Evolutionary conservation across 495 filamentous ascomycete species (phyloP).

Genomic region (Cladorrhinum samala): DNA sequence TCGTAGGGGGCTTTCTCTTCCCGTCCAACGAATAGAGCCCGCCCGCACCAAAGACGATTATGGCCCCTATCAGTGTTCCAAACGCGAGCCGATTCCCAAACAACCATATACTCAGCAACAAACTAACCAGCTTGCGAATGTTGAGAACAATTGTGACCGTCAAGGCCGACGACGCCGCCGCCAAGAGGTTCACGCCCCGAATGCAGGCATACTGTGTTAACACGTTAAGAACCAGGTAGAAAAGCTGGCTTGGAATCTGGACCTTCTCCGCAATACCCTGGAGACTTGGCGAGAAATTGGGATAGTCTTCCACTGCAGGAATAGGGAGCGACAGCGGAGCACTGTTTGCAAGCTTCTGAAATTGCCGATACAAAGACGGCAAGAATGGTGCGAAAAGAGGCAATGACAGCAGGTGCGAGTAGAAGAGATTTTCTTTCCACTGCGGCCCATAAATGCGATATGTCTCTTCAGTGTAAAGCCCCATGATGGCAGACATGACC

Average conservation of each 20-base stretch:
- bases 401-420: constrained; percentile 74
- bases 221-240: constrained; percentile 71
- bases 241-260: constrained; percentile 61
- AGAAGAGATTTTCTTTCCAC: constrained; percentile 97
- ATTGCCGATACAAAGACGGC: constrained; percentile 44
- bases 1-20: constrained; percentile 28
- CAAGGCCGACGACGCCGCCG: constrained; percentile 76
- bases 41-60: constrained; percentile 80
- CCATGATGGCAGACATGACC: constrained; percentile 86
- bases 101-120: constrained; percentile 83
- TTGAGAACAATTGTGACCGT: constrained; percentile 96
- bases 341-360: constrained; percentile 45
- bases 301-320: constrained; percentile 22
- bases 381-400: constrained; percentile 58
- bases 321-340: constrained; percentile 39
- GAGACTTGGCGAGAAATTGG: constrained; percentile 19
- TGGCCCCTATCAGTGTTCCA: constrained; percentile 73
- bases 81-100: constrained; percentile 77
- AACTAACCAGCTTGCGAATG: constrained; percentile 86
- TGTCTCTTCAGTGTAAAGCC: constrained; percentile 84
- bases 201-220: constrained; percentile 93
- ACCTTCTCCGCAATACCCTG: constrained; percentile 33
- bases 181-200: constrained; percentile 86
- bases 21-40: constrained; percentile 81
- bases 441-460: constrained; percentile 80